Evolutionary conservation across 2,329 filamentous ascomycete genomes (phyloP).

Genomic region (Phaeosphaeria sp.): DNA sequence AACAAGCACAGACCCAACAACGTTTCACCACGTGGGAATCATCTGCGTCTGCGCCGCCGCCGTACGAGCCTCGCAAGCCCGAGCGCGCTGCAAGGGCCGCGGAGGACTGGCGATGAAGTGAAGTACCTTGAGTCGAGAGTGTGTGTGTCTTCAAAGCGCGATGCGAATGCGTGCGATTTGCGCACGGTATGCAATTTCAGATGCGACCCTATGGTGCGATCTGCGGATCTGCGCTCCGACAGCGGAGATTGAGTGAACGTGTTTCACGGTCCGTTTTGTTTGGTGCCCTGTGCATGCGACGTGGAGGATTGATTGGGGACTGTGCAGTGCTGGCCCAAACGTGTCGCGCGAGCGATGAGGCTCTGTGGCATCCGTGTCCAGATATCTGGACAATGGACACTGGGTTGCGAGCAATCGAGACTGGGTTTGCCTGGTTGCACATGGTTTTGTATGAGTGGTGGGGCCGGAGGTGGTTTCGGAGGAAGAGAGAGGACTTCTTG

Average conservation of each 20-base stretch:
- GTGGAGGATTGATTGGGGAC: background rate
- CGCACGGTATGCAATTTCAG: background rate
- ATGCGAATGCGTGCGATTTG: background rate
- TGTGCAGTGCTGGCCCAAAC: background rate
- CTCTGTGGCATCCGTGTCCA: background rate
- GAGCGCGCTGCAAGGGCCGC: slow-evolving; percentile 11
- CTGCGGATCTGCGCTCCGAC: background rate
- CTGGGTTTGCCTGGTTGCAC: background rate
- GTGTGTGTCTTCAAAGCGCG: background rate
- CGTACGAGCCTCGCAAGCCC: slow-evolving; percentile 18
- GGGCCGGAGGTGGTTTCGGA: background rate
- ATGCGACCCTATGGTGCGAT: background rate
- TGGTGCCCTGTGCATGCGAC: background rate
- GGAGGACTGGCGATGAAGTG: slow-evolving; percentile 4
- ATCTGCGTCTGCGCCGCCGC: slow-evolving; percentile 15
- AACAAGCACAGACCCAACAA: background rate
- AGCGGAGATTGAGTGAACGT: background rate
- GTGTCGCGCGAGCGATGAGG: background rate
- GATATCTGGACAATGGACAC: background rate
- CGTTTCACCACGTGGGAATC: background rate
- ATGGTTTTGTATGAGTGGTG: background rate
- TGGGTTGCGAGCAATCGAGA: background rate
- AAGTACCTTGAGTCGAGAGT: background rate
- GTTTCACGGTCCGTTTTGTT: background rate
- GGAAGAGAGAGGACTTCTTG: background rate